Percentiles rank a stretch among this genome's conserved stretches.
Evolutionary conservation across 805 yeast genomes (phyloP).

Genomic region (Teunomyces pallodes): DNA sequence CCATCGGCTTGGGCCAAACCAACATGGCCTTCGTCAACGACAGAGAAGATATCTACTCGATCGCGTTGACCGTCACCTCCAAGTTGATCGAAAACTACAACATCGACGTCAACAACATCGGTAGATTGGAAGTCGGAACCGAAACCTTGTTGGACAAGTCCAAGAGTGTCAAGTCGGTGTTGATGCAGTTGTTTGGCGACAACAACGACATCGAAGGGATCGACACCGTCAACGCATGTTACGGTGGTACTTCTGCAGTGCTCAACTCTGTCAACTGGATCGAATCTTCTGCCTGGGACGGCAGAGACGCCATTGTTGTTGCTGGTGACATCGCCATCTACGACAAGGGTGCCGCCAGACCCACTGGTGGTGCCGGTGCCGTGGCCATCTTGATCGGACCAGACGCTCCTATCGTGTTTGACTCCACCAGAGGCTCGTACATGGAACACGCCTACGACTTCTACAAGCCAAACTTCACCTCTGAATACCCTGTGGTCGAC

Average conservation of each 20-base stretch:
- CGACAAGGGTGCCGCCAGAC: slow-evolving; percentile 97
- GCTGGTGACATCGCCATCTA: slow-evolving; percentile 98
- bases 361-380: slow-evolving; percentile 99
- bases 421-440: slow-evolving; percentile 82
- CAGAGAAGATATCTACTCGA: slow-evolving; percentile 94
- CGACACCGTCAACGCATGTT: slow-evolving; percentile 95
- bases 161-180: slow-evolving; percentile 91
- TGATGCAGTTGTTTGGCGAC: slow-evolving; percentile 89
- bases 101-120: slow-evolving; percentile 77
- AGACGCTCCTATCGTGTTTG: slow-evolving; percentile 94
- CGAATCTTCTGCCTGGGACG: slow-evolving; percentile 96
- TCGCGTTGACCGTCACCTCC: slow-evolving; percentile 84
- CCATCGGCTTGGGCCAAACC: slow-evolving; percentile 98
- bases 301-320: slow-evolving; percentile 94
- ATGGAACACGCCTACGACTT: slow-evolving; percentile 98
- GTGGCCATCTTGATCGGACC: slow-evolving; percentile 95
- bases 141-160: slow-evolving; percentile 96
- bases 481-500: slow-evolving; percentile 96
- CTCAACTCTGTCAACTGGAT: slow-evolving; percentile 95
- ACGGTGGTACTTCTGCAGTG: slow-evolving; percentile 96
- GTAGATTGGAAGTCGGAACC: slow-evolving; percentile 97
- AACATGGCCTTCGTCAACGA: slow-evolving; percentile 97
- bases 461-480: slow-evolving; percentile 95
- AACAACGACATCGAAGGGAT: slow-evolving; percentile 93
- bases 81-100: slow-evolving; percentile 75